A percentile compares a stretch with the other conserved stretches of the same genome.
Evolutionary conservation across 2,329 filamentous ascomycete genomes (phyloP).

Genomic region (Trichocomaceae sp.): DNA sequence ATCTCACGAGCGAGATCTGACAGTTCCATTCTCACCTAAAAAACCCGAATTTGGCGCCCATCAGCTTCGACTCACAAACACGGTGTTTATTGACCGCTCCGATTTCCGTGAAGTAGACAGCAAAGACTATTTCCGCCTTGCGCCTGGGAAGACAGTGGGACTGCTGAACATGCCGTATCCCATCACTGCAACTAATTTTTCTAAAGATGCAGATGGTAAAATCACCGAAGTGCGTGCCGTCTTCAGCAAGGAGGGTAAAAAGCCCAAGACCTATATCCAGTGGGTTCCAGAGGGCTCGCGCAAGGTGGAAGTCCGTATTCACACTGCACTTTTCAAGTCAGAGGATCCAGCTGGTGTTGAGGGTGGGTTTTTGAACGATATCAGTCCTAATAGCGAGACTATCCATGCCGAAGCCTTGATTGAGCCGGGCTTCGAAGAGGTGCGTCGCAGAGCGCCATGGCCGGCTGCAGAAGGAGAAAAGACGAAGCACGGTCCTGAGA

Average conservation of each 20-base stretch:
- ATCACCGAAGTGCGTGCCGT: conserved; percentile 61
- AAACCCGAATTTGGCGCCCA: conserved; percentile 53
- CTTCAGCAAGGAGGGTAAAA: conserved; percentile 61
- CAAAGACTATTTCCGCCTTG: conserved; percentile 70
- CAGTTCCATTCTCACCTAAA: conserved; percentile 67
- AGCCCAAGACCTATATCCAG: conserved; percentile 75
- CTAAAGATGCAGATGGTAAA: conserved; percentile 59
- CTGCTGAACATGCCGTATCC: conserved; percentile 65
- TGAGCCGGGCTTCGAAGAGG: conserved; percentile 75
- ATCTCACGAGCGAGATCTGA: conserved; percentile 57
- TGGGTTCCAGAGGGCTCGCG: conserved; percentile 67
- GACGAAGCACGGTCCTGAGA: conserved; percentile 36
- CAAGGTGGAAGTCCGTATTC: conserved; percentile 66
- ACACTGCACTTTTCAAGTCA: conserved; percentile 79
- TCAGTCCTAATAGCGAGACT: conserved; percentile 77
- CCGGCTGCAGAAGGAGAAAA: conserved; percentile 68
- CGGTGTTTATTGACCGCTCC: conserved; percentile 75
- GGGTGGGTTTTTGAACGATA: conserved; percentile 74
- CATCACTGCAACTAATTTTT: conserved; percentile 62
- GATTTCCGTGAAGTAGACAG: conserved; percentile 71
- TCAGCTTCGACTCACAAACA: conserved; percentile 63
- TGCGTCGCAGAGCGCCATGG: conserved; percentile 69
- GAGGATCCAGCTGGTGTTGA: conserved; percentile 71
- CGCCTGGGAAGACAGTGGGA: conserved; percentile 67
- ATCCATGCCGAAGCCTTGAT: conserved; percentile 70